A percentile compares a stretch with the other conserved stretches of the same genome.
phyloP scores from a whole-genome alignment of 2,329 filamentous ascomycete genomes.

The Fusarium kyushuense region DNA sequence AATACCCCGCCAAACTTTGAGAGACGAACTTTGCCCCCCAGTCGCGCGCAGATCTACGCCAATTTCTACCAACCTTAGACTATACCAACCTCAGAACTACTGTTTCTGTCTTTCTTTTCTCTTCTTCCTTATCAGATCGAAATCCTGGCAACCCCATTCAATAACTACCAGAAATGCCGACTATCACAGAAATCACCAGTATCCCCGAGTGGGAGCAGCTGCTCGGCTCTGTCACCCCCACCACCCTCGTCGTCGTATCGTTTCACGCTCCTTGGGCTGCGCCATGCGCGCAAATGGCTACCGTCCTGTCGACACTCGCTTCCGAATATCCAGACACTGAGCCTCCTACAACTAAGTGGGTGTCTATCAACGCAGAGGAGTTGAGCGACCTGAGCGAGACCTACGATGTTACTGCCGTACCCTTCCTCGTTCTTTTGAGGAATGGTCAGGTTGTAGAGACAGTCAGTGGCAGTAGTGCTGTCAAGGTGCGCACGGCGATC shows the following conservation, averaged over 20 bases:
- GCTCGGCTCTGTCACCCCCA: slow-evolving; percentile 72
- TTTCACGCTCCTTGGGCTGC: slow-evolving; percentile 98
- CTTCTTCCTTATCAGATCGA: slow-evolving; percentile 39
- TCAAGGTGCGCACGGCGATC: slow-evolving; percentile 85
- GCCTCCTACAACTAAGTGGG: slow-evolving; percentile 80
- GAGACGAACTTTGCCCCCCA: slow-evolving; percentile 27
- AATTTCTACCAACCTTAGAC: slow-evolving; percentile 10
- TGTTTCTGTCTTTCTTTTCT: slow-evolving; percentile 5
- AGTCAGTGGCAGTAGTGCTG: slow-evolving; percentile 89
- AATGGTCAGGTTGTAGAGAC: slow-evolving; percentile 82
- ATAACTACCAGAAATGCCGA: slow-evolving; percentile 70
- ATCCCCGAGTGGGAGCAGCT: slow-evolving; percentile 79
- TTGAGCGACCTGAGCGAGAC: slow-evolving; percentile 90
- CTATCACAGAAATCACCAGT: slow-evolving; percentile 80
- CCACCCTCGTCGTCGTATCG: slow-evolving; percentile 84
- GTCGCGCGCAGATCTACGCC: slow-evolving; percentile 21
- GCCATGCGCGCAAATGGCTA: slow-evolving; percentile 93
- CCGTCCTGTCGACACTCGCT: slow-evolving; percentile 86
- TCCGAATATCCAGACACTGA: slow-evolving; percentile 80
- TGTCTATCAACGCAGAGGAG: slow-evolving; percentile 94
- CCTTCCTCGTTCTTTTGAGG: slow-evolving; percentile 87
- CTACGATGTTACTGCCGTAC: slow-evolving; percentile 95
- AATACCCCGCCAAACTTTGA: slow-evolving; percentile 47
- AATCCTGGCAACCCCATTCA: slow-evolving; percentile 17
- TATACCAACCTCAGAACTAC: slow-evolving; percentile 21